Percentiles rank a stretch among this genome's conserved stretches.
Evolutionary conservation across 768 basidiomycete species (phyloP).

Genomic region (Calocera viscosa): DNA sequence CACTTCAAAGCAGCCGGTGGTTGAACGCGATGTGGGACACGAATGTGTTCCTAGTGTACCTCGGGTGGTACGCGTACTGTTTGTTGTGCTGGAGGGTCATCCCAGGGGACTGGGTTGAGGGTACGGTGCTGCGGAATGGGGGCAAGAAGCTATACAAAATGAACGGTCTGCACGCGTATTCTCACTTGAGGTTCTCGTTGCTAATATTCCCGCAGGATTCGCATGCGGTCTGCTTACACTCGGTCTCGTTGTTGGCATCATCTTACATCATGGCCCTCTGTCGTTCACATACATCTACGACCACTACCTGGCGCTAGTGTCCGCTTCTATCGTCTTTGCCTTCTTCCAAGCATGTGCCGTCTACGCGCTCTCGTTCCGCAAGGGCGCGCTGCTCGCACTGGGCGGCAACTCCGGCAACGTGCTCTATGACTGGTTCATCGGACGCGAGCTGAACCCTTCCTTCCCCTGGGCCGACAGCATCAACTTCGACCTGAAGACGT

Average conservation of each 20-base stretch:
- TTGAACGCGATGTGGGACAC: conserved; percentile 76
- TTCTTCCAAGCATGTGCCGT: conserved; percentile 57
- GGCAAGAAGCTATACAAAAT: conserved; percentile 77
- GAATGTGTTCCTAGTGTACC: conserved; percentile 60
- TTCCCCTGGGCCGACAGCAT: conserved; percentile 33
- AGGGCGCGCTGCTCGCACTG: conserved; percentile 63
- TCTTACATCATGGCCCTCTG: conserved; percentile 61
- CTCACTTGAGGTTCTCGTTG: background rate
- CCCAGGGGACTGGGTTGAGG: conserved; percentile 60
- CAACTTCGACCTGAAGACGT: conserved; percentile 60
- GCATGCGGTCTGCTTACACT: conserved; percentile 73
- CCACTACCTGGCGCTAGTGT: conserved; percentile 79
- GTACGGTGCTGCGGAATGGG: conserved; percentile 60
- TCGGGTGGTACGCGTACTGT: conserved; percentile 84
- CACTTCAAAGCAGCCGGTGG: conserved; percentile 36
- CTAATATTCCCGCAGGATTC: conserved; percentile 44
- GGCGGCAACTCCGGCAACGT: conserved; percentile 84
- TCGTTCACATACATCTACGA: conserved; percentile 84
- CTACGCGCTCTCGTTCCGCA: conserved; percentile 57
- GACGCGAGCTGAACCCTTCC: conserved; percentile 86
- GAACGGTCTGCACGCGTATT: conserved; percentile 51
- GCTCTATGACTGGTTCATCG: conserved; percentile 91
- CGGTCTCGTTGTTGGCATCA: conserved; percentile 54
- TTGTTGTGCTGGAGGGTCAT: conserved; percentile 69
- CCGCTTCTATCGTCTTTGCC: conserved; percentile 70